Percentiles rank a stretch among this genome's conserved stretches.
phyloP scores from a whole-genome alignment of 495 filamentous ascomycete species.

The Lasiosphaeriaceae sp. region DNA sequence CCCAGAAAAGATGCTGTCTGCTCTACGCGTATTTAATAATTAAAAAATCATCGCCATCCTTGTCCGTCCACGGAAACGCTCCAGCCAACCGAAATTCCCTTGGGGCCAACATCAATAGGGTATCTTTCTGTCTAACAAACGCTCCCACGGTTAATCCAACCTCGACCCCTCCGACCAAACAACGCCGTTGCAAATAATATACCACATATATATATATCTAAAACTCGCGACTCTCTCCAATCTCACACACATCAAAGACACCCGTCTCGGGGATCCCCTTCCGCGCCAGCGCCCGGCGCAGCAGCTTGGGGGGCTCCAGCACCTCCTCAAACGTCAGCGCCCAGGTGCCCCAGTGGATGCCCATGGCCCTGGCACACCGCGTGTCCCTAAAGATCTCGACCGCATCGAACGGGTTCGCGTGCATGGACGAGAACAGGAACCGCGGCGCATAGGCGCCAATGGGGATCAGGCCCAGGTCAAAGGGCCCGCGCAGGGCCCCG shows the following conservation, averaged over 20 bases:
- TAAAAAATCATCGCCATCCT: no score
- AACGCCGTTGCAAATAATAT: neutral
- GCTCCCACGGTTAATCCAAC: neutral
- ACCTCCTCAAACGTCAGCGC: slow-evolving; percentile 83
- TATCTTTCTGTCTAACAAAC: neutral
- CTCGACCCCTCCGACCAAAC: neutral
- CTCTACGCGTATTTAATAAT: no score
- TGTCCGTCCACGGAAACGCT: no score
- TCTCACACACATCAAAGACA: slow-evolving; percentile 82
- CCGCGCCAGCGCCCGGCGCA: slow-evolving; percentile 70
- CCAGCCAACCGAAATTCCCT: no score
- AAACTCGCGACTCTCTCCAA: slow-evolving; percentile 83
- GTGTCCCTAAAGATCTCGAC: slow-evolving; percentile 92
- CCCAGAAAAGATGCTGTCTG: no score
- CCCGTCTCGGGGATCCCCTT: slow-evolving; percentile 69
- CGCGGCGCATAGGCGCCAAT: slow-evolving; percentile 90
- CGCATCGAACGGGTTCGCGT: slow-evolving; percentile 83
- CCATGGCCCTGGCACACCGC: slow-evolving; percentile 76
- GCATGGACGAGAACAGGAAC: slow-evolving; percentile 70
- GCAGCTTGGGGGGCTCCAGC: slow-evolving; percentile 72
- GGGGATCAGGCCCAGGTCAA: slow-evolving; percentile 91
- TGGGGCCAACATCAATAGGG: neutral
- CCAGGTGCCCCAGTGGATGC: slow-evolving; percentile 95
- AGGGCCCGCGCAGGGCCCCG: slow-evolving; percentile 75
- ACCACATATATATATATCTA: no score